Percentiles rank a stretch among this genome's conserved stretches.
Evolutionary conservation across 768 basidiomycete genomes (phyloP).

Genomic region (Cantharellus anzutake): DNA sequence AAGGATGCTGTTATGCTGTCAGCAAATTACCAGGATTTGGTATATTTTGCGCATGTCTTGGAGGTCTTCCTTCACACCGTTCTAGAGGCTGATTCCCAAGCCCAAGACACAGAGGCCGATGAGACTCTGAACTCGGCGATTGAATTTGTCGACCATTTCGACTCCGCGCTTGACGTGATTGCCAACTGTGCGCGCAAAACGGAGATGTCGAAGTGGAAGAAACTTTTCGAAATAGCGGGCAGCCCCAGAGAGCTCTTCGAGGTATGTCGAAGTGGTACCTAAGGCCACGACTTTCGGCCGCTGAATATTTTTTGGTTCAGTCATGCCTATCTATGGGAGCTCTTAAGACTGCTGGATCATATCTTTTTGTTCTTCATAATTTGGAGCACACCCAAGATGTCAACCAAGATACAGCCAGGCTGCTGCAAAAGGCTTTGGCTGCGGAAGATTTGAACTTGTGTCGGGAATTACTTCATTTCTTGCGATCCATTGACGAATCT

Average conservation of each 20-base stretch:
- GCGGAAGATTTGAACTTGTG: constrained; percentile 80
- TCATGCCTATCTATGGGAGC: constrained; percentile 51
- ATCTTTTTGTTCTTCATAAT: constrained; percentile 84
- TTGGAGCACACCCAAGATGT: constrained; percentile 73
- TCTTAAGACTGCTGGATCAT: constrained; percentile 78
- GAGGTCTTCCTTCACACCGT: constrained; percentile 90
- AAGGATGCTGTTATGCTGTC: constrained; percentile 71
- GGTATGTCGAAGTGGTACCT: constrained; percentile 24
- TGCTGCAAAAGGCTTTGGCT: constrained; percentile 57
- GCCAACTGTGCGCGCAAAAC: constrained; percentile 94
- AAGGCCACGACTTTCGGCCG: too few relatives aligned
- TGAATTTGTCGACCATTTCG: constrained; percentile 90
- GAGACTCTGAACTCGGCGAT: constrained; percentile 29
- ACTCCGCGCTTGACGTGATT: constrained; percentile 77
- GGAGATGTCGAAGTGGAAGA: constrained; percentile 77
- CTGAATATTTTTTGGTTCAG: constrained; percentile 21
- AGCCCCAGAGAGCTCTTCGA: constrained; percentile 84
- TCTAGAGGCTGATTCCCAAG: constrained; percentile 53
- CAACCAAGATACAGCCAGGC: constrained; percentile 56
- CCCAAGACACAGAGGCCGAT: constrained; percentile 13
- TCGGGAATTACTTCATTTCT: constrained; percentile 77
- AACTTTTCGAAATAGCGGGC: constrained; percentile 78
- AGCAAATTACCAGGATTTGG: constrained; percentile 64
- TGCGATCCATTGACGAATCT: constrained; percentile 80
- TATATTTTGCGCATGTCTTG: constrained; percentile 85